These are phyloP conservation scores for Fusarium sp. DNA, from an alignment of 2,329 filamentous ascomycete genomes.

Conservation along the genomic window DNA sequence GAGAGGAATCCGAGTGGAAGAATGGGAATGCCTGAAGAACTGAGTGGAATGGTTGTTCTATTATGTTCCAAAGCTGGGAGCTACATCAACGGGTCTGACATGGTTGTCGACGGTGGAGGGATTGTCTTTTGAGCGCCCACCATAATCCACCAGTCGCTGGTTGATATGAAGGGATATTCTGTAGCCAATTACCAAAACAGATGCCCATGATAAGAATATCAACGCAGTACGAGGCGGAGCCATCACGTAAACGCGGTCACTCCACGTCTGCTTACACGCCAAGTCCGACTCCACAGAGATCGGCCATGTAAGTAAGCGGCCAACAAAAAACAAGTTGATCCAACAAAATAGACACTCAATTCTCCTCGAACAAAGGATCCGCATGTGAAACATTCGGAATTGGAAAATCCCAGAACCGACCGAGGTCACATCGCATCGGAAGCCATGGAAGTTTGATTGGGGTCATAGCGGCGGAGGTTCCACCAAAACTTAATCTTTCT, in stretches of 20 bases:
- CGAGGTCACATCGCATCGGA: not conserved
- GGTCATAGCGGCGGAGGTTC: not conserved
- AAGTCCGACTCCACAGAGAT: not conserved
- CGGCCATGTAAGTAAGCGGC: not conserved
- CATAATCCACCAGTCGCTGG: not conserved
- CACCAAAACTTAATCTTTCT: not conserved
- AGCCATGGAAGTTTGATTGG: conserved; percentile 1
- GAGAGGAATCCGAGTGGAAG: conserved; percentile 70
- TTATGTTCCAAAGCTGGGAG: conserved; percentile 68
- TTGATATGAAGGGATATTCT: not conserved
- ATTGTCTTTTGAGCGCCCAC: not conserved
- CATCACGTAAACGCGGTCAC: not conserved
- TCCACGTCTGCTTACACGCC: not conserved
- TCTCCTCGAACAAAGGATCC: not conserved
- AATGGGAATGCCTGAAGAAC: conserved; percentile 71
- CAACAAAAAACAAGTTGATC: not conserved
- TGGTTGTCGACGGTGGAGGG: conserved; percentile 68
- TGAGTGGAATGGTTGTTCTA: conserved; percentile 69
- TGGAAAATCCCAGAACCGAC: not conserved
- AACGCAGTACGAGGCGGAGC: not conserved
- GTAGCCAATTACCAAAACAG: not conserved
- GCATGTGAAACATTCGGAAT: conserved; percentile 14
- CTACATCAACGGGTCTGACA: conserved; percentile 73
- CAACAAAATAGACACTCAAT: not conserved
- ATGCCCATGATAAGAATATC: too few species aligned